Evolutionary conservation across 495 filamentous ascomycete species (phyloP).

Genomic region (Rhizodiscina lignyota): DNA sequence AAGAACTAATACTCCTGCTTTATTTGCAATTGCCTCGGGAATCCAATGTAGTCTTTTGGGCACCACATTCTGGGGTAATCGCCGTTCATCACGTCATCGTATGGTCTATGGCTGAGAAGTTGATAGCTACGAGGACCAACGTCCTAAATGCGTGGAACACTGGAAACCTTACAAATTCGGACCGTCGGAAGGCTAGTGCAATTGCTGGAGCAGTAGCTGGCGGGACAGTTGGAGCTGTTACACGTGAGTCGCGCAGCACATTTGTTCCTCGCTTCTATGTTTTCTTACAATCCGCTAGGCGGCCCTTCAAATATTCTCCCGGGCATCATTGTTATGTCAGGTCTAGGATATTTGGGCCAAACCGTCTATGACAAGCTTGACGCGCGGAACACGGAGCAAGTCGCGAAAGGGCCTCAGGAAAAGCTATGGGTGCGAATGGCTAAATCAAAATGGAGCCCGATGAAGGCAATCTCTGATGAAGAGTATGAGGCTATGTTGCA

Average conservation of each 20-base stretch:
- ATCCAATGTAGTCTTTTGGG: slow-evolving; percentile 70
- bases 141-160: no score
- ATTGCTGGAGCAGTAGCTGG: slow-evolving; percentile 55
- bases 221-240: slow-evolving; percentile 38
- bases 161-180: no score
- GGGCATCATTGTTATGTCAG: slow-evolving; percentile 1
- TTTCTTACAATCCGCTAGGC: slow-evolving; percentile 10
- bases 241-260: slow-evolving; percentile 34
- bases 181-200: no score
- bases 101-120: no score
- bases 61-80: slow-evolving; percentile 48
- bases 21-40: slow-evolving; percentile 57
- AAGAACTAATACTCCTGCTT: slow-evolving; percentile 41
- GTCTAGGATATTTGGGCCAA: slow-evolving; percentile 19
- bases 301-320: slow-evolving; percentile 19
- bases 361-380: slow-evolving; percentile 38
- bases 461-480: slow-evolving; percentile 57
- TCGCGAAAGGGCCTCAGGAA: slow-evolving; percentile 3
- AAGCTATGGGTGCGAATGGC: slow-evolving; percentile 24
- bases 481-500: slow-evolving; percentile 62
- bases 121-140: no score
- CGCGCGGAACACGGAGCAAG: slow-evolving; percentile 13
- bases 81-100: no score
- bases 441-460: slow-evolving; percentile 64
- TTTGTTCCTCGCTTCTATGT: slow-evolving; percentile 1